phyloP scores from a whole-genome alignment of 1,284 basidiomycete species.

The Boletellus deceptivus region DNA sequence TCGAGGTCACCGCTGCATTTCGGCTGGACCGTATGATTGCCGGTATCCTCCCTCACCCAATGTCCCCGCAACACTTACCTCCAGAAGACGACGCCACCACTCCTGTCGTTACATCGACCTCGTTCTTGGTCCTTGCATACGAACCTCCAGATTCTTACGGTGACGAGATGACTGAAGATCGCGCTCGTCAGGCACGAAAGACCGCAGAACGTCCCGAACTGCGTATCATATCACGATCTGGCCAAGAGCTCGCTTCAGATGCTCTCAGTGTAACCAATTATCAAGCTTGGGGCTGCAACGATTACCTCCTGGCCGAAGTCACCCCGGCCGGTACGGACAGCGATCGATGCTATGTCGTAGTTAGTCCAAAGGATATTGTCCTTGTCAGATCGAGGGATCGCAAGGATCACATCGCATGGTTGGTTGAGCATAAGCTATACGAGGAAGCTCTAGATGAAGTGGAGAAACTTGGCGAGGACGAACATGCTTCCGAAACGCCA shows the following conservation, averaged over 20 bases:
- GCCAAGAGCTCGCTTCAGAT: slow-evolving; percentile 89
- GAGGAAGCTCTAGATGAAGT: slow-evolving; percentile 87
- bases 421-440: slow-evolving; percentile 83
- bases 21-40: slow-evolving; percentile 96
- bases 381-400: slow-evolving; percentile 84
- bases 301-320: slow-evolving; percentile 73
- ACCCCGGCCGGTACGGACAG: slow-evolving; percentile 30
- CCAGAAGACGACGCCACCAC: slow-evolving; percentile 19
- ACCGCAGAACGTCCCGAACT: slow-evolving; percentile 89
- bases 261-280: slow-evolving; percentile 79
- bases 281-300: slow-evolving; percentile 88
- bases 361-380: slow-evolving; percentile 85
- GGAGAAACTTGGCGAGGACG: slow-evolving; percentile 53
- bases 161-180: slow-evolving; percentile 72
- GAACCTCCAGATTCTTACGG: slow-evolving; percentile 63
- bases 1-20: slow-evolving; percentile 90
- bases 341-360: slow-evolving; percentile 68
- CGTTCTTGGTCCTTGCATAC: slow-evolving; percentile 86
- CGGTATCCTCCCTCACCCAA: slow-evolving; percentile 81
- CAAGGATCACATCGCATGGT: slow-evolving; percentile 90
- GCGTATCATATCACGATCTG: slow-evolving; percentile 83
- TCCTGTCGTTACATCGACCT: slow-evolving; percentile 46
- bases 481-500: slow-evolving; percentile 17
- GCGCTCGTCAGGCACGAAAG: slow-evolving; percentile 71
- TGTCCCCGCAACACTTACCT: slow-evolving; percentile 30